Base-by-base conservation (phyloP, 768 basidiomycete species). In the Tremella fuciformis region DNA sequence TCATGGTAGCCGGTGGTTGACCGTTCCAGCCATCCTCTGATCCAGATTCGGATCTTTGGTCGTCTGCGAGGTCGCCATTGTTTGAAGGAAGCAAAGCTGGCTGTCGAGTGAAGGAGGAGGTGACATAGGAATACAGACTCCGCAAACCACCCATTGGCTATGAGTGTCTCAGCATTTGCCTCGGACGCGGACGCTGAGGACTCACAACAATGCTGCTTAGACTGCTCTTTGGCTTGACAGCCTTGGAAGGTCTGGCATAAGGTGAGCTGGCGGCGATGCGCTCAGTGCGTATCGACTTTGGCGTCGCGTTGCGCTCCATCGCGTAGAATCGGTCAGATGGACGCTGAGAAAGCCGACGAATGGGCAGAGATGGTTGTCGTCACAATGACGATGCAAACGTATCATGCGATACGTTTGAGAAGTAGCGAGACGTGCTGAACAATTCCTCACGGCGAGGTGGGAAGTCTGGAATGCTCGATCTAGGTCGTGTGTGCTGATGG, bases 11-110 rank as follows among this genome's bases (percentile, higher is more conserved):
- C 0, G 68, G 64, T 6, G 64, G 50, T 25, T 55, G 50, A 6
- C 71, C 71, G 34, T 65, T 62, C 71, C 71, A 73, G 22, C 55
- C 53, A 44, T 73, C 71, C 29, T 73, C 71, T 55, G 68, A 68
- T 1, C 71, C 71, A 19, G 71, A 73, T 34, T 68, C 66, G 0
- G 69, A 70, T 24, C 52, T 58, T n/a, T 57, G 54, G 39, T 34
- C 47, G 37, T 55, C 49, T 16, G 29, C 50, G 3, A 65, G 15
- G 44, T 65, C 64, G 13, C 25, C 8, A 18, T 42, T 60, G 3
- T 61, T 58, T 11, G 58, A 53, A 3, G 70, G 67, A 3, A 72
- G 60, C 3, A 58, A 26, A 8, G 60, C 47, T 6, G 57, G 41
- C 2, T 58, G 40, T 8, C 60, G 47, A 0, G 58, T 53, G 53